Evolutionary conservation across 2,329 filamentous ascomycete species (phyloP), one percentile per base, ranked within the genome.

Genomic region (Emergomyces orientalis): DNA sequence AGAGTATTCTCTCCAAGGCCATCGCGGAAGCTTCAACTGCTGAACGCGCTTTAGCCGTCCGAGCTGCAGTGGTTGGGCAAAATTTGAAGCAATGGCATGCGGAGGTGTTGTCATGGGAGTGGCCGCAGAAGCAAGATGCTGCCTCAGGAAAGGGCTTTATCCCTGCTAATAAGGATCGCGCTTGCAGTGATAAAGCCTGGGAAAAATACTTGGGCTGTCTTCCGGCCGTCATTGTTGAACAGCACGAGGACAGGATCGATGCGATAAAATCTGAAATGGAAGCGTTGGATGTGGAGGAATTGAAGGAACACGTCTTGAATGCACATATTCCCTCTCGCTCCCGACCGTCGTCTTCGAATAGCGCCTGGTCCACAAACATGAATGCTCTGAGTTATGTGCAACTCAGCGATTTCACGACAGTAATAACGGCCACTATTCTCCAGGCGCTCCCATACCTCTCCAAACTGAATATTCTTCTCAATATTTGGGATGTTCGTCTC

Each of bases 351-450:
- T 71, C 79, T 71, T 68, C 78, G 68, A 69, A 78, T 71, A 73
- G 76, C 65, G 71, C 77, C 51, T 72, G 76, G 19, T 81, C 79
- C 58, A 76, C 72, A 63, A 68, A 63, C 63, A 62, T 61, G 62
- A 72, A 73, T 51, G 71, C 73, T 61, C 71, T 75, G 62, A 75
- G 79, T 51, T 89, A 89, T 74, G 84, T 83, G 65, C 86, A 84
- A 65, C 85, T 97, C 80, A 91, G 94, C 69, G 94, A 97, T 74
- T 86, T 96, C 70, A 92, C 91, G 9, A 90, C 93, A 30, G 83
- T 97, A 56, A 84, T 97, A 63, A 97, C 94, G 0, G 90, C 92
- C 34, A 96, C 93, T 41, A 89, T 96, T 22, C 78, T 99, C n/a
- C 90, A 94, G 71, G 86, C 91, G 3, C 81, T 99, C 25, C 94